Percentiles rank a stretch among this genome's conserved stretches.
Evolutionary conservation across 495 filamentous ascomycete species (phyloP).

Genomic region (Penicillium chermesinum): DNA sequence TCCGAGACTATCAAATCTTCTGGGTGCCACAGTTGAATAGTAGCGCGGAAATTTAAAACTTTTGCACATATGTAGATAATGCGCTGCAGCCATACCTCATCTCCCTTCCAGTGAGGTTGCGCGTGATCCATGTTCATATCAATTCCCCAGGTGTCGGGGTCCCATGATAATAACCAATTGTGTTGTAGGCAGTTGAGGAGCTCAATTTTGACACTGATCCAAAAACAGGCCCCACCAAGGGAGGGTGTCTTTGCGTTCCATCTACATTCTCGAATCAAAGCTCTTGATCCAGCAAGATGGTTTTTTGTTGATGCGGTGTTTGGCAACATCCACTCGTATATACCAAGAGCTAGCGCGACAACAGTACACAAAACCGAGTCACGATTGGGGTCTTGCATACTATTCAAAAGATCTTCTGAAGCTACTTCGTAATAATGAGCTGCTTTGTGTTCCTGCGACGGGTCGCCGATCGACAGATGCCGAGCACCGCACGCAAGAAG

Average conservation of each 20-base stretch:
- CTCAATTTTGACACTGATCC: constrained; percentile 89
- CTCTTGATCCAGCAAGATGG: constrained; percentile 81
- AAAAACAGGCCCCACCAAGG: constrained; percentile 87
- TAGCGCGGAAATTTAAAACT: constrained; percentile 74
- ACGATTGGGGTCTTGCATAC: constrained; percentile 73
- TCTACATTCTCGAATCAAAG: constrained; percentile 83
- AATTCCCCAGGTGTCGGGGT: constrained; percentile 87
- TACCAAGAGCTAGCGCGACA: constrained; percentile 80
- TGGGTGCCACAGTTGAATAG: constrained; percentile 56
- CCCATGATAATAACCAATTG: constrained; percentile 85
- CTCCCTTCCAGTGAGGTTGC: constrained; percentile 45
- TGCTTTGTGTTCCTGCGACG: constrained; percentile 67
- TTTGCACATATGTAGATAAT: constrained; percentile 91
- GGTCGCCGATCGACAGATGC: constrained; percentile 68
- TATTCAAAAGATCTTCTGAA: constrained; percentile 64
- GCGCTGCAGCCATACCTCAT: constrained; percentile 87
- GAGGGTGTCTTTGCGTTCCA: constrained; percentile 81
- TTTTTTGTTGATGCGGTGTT: constrained; percentile 70
- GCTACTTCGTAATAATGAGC: constrained; percentile 78
- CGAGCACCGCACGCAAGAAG: constrained; percentile 85
- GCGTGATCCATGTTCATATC: constrained; percentile 67
- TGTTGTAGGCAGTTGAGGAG: constrained; percentile 80
- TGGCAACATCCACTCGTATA: constrained; percentile 88
- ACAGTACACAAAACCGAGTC: constrained; percentile 85
- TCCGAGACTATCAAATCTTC: constrained; percentile 40